A percentile compares a stretch with the other conserved stretches of the same genome.
These are phyloP conservation scores for Plasmodium billcollinsi DNA, from an alignment of 169 alveolate genomes.

Conservation along the genomic window DNA sequence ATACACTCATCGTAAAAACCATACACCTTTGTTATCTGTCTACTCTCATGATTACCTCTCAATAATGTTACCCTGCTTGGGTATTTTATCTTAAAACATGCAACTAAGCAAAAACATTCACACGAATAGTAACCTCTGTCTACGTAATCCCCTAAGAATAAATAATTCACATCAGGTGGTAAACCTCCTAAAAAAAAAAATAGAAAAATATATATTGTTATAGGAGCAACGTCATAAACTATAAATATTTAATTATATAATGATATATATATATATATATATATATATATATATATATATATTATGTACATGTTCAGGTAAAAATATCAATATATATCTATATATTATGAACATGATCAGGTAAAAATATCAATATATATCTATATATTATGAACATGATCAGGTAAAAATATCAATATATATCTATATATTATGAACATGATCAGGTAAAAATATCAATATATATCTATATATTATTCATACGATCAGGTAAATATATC, in stretches of 20 bases:
- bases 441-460: too few species aligned
- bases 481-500: background rate
- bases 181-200: slow-evolving; percentile 80
- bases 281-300: background rate
- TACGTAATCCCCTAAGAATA: slow-evolving; percentile 98
- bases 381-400: too few species aligned
- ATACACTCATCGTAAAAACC: slow-evolving; percentile 98
- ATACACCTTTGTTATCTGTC: slow-evolving; percentile 97
- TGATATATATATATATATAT: slow-evolving; percentile 17
- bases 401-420: background rate
- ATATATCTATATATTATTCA: too few species aligned
- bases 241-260: too few species aligned
- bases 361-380: too few species aligned
- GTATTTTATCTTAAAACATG: slow-evolving; percentile 94
- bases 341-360: too few species aligned
- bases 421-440: too few species aligned
- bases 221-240: too few species aligned
- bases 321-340: too few species aligned
- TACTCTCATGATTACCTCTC: slow-evolving; percentile 98
- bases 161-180: slow-evolving; percentile 97
- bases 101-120: slow-evolving; percentile 94
- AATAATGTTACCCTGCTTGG: slow-evolving; percentile 91
- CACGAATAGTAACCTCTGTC: slow-evolving; percentile 98
- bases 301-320: too few species aligned
- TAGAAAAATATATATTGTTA: background rate